Base-by-base conservation (phyloP, 2,329 filamentous ascomycete species). In the Botrytis byssoidea region DNA sequence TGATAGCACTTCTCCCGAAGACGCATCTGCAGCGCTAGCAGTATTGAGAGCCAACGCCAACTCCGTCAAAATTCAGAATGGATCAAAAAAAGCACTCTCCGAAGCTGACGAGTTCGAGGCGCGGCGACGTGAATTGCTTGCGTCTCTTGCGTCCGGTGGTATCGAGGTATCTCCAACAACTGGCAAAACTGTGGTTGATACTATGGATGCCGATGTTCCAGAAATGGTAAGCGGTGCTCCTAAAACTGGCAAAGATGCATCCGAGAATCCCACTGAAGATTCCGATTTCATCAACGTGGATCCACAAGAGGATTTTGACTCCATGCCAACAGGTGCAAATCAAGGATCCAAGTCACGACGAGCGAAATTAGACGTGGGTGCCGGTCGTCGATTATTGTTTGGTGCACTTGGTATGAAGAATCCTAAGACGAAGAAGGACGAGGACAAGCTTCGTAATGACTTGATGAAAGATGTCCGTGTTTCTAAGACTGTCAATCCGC, bases 381-480 rank as follows among this genome's bases (percentile, higher is more conserved):
- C 91, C 70, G 89, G 90, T 3, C 87, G 89, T 71, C 88, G 93
- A 76, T 84, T 95, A 73, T 81, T 95, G 0, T 93, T 94, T 78
- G 90, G 90, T 14, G 91, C 92, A 10, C 84, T 95, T 5, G 93
- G 92, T 5, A 82, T 94, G 16, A 89, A 89, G 72, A 87, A 86
- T 6, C 92, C 93, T 0, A 92, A 90, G 78, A 89, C 85, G 1
- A 90, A 91, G 77, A 86, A 87, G 44, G 92, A 94, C 29, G 91
- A 91, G 79, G 88, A 91, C 25, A 86, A 87, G 55, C 82, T 92
- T 9, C 88, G 88, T 40, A 83, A 86, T 75, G 87, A 88, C 73
- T 81, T 93, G 37, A 88, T 89, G 83, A 87, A 86, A 75, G 83
- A 86, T 80, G 84, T 86, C 72, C 84, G 82, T 69, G 84, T 83